Base-by-base conservation (phyloP, 139 green algal genomes). In the Tetradesmus lagerheimii region DNA sequence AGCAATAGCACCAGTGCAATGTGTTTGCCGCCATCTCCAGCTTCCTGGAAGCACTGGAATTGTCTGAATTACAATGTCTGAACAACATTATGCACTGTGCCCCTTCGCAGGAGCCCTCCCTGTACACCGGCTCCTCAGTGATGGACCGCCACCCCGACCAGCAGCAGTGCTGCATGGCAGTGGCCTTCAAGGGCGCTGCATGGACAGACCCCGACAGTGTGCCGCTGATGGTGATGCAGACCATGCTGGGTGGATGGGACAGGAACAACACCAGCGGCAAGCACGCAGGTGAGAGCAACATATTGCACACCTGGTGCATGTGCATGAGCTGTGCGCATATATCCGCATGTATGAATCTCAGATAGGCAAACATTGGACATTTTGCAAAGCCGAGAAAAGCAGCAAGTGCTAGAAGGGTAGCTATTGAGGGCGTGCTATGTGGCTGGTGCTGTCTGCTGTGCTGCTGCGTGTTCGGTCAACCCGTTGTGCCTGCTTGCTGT, bases 91-190 rank as follows among this genome's bases (percentile, higher is more conserved):
- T 67, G 67, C n/a, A 39, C 6, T 29, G 41, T 78, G 67, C n/a
- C 5, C 14, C 57, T 31, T 25, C 43, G 64, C 94, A 97, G 92
- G 94, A 99, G 67, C 98, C 98, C 15, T 91, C 95, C 31, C 66
- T 94, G 76, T 99, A 99, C 96, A 99, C 98, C 18, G 98, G 98
- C 76, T 98, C 95, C 38, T 97, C 99, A 66, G 98, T 99, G 47
- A 93, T 97, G 47, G 97, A 99, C 92, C 95, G 96, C 39, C 96
- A 99, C 86, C 96, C 97, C 12, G 97, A 99, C 92, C 92, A 96
- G 90, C 86, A 95, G 23, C 91, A 94, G 57, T 92, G 96, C 87
- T 93, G 97, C 80, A 94, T 99, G 79, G 95, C 97, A 11, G 86
- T 99, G 41, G 98, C 98, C 1, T 98, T 99, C 93, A 95, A 99